phyloP scores from a whole-genome alignment of 495 filamentous ascomycete genomes.

The Chlorociboria aeruginascens region DNA sequence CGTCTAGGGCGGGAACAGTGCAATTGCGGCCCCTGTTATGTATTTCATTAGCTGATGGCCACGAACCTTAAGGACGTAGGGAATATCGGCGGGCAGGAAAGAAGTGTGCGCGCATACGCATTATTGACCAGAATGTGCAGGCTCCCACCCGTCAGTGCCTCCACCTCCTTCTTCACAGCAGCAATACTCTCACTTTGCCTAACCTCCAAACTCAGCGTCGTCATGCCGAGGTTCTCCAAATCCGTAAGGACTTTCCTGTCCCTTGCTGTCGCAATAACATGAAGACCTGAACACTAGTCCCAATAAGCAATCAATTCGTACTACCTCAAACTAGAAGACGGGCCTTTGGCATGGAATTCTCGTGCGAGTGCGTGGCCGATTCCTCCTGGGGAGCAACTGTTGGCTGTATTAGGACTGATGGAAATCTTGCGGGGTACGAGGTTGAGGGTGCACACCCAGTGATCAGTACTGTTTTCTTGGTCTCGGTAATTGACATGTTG shows the following conservation, averaged over 20 bases:
- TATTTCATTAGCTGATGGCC: not conserved
- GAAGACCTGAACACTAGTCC: constrained; percentile 21
- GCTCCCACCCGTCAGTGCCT: constrained; percentile 37
- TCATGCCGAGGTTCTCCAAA: constrained; percentile 34
- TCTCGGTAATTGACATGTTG: not conserved
- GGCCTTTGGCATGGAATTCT: constrained; percentile 38
- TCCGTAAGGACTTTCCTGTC: constrained; percentile 31
- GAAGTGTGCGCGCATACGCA: constrained; percentile 34
- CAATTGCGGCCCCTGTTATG: constrained; percentile 1
- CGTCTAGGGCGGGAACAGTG: constrained; percentile 30
- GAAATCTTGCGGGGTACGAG: not conserved
- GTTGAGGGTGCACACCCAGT: constrained; percentile 28
- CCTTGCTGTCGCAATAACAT: constrained; percentile 39
- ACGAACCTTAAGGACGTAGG: not conserved
- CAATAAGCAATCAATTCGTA: not conserved
- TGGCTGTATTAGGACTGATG: not conserved
- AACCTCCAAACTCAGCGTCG: constrained; percentile 36
- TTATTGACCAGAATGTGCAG: constrained; percentile 62
- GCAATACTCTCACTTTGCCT: constrained; percentile 37
- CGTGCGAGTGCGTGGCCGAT: constrained; percentile 38
- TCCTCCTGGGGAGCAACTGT: constrained; percentile 40
- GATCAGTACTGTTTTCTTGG: constrained; percentile 36
- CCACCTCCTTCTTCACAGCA: constrained; percentile 31
- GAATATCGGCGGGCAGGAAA: not conserved
- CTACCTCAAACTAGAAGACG: not conserved